Percentiles rank a stretch among this genome's conserved stretches.
phyloP scores from a whole-genome alignment of 1,139 yeast genomes.

The Geotrichum aggregatum region DNA sequence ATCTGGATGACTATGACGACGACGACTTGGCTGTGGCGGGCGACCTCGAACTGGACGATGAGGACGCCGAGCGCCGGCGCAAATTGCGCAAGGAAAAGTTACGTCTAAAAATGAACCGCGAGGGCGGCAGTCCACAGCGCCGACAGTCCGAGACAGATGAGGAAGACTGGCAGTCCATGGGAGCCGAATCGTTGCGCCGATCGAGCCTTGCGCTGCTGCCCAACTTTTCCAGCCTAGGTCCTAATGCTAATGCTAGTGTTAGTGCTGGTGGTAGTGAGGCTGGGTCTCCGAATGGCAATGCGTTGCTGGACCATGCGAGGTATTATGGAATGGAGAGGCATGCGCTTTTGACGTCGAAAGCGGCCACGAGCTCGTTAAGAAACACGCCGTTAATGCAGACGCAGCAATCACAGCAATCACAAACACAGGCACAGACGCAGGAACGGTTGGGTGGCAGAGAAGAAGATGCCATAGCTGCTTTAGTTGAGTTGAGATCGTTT shows the following conservation, averaged over 20 bases:
- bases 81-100: conserved; percentile 10
- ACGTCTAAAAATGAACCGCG: conserved; percentile 5
- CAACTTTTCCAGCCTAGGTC: not conserved
- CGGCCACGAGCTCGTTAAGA: conserved; percentile 13
- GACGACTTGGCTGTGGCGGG: conserved; percentile 22
- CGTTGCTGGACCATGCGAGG: not conserved
- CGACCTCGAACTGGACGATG: conserved; percentile 20
- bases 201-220: conserved; percentile 15
- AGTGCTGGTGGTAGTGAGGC: not conserved
- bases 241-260: not conserved
- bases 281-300: not conserved
- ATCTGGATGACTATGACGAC: conserved; percentile 18
- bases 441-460: conserved; percentile 13
- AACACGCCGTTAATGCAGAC: conserved; percentile 2
- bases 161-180: conserved; percentile 91
- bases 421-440: not conserved
- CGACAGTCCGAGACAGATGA: conserved; percentile 67
- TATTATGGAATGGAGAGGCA: not conserved
- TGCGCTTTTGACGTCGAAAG: not conserved
- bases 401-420: not conserved
- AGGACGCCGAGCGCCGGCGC: conserved; percentile 11
- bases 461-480: conserved; percentile 22
- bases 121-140: conserved; percentile 10
- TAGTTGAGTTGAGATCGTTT: conserved; percentile 19
- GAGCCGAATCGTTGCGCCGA: conserved; percentile 51